Percentiles rank a stretch among this genome's conserved stretches.
These are phyloP conservation scores for Cicer pinnatifidum DNA, from an alignment of 306 rosid genomes.

Conservation along the genomic window DNA sequence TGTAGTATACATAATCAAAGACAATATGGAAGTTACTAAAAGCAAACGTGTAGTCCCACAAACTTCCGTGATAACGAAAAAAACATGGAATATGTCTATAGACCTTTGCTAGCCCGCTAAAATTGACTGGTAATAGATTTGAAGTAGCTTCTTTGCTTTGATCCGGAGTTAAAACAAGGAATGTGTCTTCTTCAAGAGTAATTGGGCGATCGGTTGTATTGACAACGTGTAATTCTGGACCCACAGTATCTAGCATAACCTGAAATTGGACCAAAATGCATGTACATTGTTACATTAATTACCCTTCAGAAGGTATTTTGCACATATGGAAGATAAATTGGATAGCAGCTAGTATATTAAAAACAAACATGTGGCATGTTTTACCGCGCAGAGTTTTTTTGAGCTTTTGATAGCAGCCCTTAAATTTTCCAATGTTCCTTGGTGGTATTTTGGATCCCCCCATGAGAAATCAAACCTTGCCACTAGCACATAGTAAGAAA, in stretches of 20 bases:
- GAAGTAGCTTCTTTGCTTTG: conserved; percentile 70
- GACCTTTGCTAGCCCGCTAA: conserved; percentile 82
- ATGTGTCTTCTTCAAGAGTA: conserved; percentile 69
- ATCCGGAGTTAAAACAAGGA: conserved; percentile 79
- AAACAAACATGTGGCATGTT: conserved; percentile 28
- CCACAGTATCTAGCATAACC: conserved; percentile 91
- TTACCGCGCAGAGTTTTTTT: conserved; percentile 82
- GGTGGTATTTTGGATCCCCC: conserved; percentile 82
- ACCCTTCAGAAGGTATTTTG: conserved; percentile 31
- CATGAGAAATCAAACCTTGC: conserved; percentile 88
- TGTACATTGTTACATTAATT: conserved; percentile 6
- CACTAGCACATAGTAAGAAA: conserved; percentile 56
- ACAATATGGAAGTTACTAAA: neutral
- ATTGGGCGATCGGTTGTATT: conserved; percentile 70
- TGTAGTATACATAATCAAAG: conserved; percentile 16
- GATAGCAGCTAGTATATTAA: conserved; percentile 14
- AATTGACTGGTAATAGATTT: conserved; percentile 77
- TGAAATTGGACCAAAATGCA: conserved; percentile 46
- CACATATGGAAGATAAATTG: neutral
- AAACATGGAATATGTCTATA: conserved; percentile 8
- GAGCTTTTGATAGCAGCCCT: conserved; percentile 64
- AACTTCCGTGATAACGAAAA: neutral
- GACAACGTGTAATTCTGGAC: conserved; percentile 85
- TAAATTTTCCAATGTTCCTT: conserved; percentile 79
- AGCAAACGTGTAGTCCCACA: neutral